Evolutionary conservation across 495 filamentous ascomycete species (phyloP).

Genomic region (Penicillium angulare): DNA sequence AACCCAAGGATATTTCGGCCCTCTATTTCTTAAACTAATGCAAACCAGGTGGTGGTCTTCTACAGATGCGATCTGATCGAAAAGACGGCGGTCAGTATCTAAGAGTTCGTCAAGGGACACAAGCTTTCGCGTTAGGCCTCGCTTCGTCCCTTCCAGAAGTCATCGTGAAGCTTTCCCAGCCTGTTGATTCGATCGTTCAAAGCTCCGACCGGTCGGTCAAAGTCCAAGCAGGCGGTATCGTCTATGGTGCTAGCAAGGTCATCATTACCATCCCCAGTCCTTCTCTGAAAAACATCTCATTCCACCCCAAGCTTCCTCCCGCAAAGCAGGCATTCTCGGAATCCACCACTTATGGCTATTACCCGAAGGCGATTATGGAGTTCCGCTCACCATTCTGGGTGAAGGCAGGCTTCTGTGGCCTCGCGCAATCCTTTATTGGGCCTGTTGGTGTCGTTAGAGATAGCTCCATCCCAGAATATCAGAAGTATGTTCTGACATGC

Average conservation of each 20-base stretch:
- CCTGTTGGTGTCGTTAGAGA: slow-evolving; percentile 41
- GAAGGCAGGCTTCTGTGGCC: slow-evolving; percentile 29
- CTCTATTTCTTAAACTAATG: slow-evolving; percentile 49
- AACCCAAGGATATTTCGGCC: slow-evolving; percentile 38
- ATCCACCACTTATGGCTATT: slow-evolving; percentile 29
- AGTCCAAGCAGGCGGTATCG: not conserved
- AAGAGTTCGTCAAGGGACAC: slow-evolving; percentile 16
- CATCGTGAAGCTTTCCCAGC: slow-evolving; percentile 5
- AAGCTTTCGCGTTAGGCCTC: slow-evolving; percentile 30
- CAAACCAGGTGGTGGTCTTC: slow-evolving; percentile 38
- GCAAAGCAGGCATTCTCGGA: slow-evolving; percentile 13
- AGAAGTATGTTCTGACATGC: slow-evolving; percentile 39
- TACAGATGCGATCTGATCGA: slow-evolving; percentile 40
- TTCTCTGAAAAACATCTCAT: slow-evolving; percentile 31
- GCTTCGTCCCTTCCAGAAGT: slow-evolving; percentile 6
- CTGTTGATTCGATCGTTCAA: slow-evolving; percentile 16
- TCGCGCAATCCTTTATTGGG: slow-evolving; percentile 30
- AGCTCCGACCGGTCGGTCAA: not conserved
- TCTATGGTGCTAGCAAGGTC: slow-evolving; percentile 26
- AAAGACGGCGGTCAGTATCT: slow-evolving; percentile 47
- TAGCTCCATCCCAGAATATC: slow-evolving; percentile 29
- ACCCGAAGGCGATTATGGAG: slow-evolving; percentile 34
- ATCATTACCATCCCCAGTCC: slow-evolving; percentile 38
- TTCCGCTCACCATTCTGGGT: slow-evolving; percentile 45
- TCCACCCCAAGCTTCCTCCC: slow-evolving; percentile 26